Evolutionary conservation across 1,139 yeast genomes (phyloP).

Genomic region (Candida smagusa): DNA sequence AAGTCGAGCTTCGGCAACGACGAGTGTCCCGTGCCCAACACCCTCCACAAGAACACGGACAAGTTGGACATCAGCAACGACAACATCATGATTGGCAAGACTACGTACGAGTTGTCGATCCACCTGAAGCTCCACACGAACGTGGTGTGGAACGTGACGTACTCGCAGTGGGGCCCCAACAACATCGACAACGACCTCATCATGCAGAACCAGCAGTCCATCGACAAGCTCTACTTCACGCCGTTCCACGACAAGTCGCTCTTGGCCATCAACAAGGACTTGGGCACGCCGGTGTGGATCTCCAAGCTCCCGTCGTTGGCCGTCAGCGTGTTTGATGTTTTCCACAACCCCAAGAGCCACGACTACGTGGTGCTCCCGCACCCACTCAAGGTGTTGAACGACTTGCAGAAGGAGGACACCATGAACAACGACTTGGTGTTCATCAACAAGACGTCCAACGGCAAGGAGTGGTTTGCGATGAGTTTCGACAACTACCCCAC

Average conservation of each 20-base stretch:
- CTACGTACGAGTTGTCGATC: conserved; percentile 44
- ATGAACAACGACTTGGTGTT: conserved; percentile 47
- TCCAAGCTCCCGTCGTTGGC: conserved; percentile 63
- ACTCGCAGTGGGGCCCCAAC: conserved; percentile 91
- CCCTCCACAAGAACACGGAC: conserved; percentile 14
- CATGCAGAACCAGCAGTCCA: conserved; percentile 45
- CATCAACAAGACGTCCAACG: conserved; percentile 60
- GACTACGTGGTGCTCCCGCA: conserved; percentile 59
- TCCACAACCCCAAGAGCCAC: conserved; percentile 29
- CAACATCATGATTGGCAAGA: conserved; percentile 48
- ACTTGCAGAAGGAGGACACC: conserved; percentile 27
- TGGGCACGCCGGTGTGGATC: conserved; percentile 79
- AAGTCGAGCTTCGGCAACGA: conserved; percentile 64
- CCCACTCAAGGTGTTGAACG: conserved; percentile 49
- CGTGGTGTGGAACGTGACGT: conserved; percentile 81
- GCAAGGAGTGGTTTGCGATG: conserved; percentile 81
- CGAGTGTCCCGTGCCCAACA: conserved; percentile 30
- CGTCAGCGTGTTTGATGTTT: conserved; percentile 71
- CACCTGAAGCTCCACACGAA: conserved; percentile 57
- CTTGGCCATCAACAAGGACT: conserved; percentile 61
- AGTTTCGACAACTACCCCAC: conserved; percentile 77
- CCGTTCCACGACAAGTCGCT: conserved; percentile 78
- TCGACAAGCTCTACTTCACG: conserved; percentile 75
- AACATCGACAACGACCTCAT: conserved; percentile 73
- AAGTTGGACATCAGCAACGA: conserved; percentile 12